Evolutionary conservation across 768 basidiomycete genomes (phyloP), one percentile per base, ranked within the genome.

Genomic region (Boletus speciosus): DNA sequence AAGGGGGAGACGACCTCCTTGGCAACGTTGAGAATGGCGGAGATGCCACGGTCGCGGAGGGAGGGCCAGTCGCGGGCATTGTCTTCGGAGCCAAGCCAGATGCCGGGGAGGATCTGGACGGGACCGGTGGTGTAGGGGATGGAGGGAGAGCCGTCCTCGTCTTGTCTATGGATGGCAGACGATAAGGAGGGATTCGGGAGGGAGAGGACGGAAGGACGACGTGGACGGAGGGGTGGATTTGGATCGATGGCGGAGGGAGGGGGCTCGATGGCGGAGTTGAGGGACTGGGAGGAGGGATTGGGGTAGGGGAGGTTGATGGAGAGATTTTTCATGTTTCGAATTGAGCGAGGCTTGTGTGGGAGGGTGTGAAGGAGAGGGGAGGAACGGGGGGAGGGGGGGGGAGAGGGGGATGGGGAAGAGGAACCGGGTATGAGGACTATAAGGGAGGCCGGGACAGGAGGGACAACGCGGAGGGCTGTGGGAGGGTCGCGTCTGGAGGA

Each of bases 81-180:
- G 71, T 93, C 92, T 70, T 95, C 92, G 52, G 90, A 90, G 58
- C 93, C 94, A 10, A 96, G 82, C 86, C 87, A 96, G 54, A 96
- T 77, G 47, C 86, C 83, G 3, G 93, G 93, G 43, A 95, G 77
- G 63, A 97, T 77, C 71, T 95, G 86, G 14, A 88, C 72, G 42
- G 93, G 94, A 15, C 93, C 93, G 62, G 87, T 78, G 5, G 77
- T 66, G 67, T 97, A 97, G 6, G 93, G 89, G 3, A 80, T 73
- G 25, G 83, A 73, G 9, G 82, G 80, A 1, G 81, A 80, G 21
- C 67, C 67, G 36, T 84, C 85, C 63, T 86, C 87, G 55, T 83
- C 86, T 59, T 78, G 85, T 63, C 85, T 81, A 58, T 83, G 80
- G 23, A 85, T 65, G 43, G 80, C 74, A 21, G 84, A 73, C 23